These are phyloP conservation scores for Microbotryum intermedium DNA, from an alignment of 1,284 basidiomycete species.

Conservation along the genomic window DNA sequence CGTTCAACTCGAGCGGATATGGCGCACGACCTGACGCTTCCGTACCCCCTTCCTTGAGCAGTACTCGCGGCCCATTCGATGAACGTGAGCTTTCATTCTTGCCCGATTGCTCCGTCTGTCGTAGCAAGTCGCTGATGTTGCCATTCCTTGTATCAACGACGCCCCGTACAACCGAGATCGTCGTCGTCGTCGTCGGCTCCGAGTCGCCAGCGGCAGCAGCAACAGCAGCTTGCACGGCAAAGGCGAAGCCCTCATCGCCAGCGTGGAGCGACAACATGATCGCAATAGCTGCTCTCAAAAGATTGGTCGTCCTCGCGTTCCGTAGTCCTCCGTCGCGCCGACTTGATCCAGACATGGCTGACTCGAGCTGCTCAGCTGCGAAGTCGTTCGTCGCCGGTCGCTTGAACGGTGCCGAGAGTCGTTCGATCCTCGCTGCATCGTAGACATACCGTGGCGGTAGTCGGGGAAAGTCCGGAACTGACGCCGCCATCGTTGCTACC, in stretches of 20 bases:
- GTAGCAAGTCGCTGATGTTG: neutral
- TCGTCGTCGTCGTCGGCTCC: neutral
- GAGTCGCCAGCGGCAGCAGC: neutral
- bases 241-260: slow-evolving; percentile 13
- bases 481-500: too few species aligned
- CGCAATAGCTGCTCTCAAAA: neutral
- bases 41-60: neutral
- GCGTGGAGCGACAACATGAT: slow-evolving; percentile 15
- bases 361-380: neutral
- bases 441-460: slow-evolving; percentile 14
- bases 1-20: neutral
- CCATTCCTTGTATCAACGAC: neutral
- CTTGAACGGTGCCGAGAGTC: neutral
- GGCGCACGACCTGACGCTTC: neutral
- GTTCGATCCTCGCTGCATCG: neutral
- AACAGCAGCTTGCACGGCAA: neutral
- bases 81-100: neutral
- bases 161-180: neutral
- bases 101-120: neutral
- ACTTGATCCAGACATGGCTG: too few species aligned
- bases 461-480: slow-evolving; percentile 15
- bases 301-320: neutral
- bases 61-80: too few species aligned
- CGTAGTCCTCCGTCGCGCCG: too few species aligned
- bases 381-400: neutral